Base-by-base conservation (phyloP, 768 basidiomycete species). In the Fomitopsis pulvina region DNA sequence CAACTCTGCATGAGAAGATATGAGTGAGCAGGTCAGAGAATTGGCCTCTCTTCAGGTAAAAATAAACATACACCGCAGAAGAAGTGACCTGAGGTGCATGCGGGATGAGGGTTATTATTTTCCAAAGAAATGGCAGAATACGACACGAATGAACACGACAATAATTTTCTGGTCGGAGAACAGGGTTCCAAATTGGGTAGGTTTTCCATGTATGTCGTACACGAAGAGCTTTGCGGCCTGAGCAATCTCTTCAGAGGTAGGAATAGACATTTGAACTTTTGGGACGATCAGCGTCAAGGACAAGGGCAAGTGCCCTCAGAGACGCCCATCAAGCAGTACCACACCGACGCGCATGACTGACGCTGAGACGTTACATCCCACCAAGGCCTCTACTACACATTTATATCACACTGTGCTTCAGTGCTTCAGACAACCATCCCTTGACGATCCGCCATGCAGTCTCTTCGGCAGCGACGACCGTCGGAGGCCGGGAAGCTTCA, bases 81-180 rank as follows among this genome's bases (percentile, higher is more conserved):
- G 60, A 83, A 83, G 61, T 83, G 80, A 7, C 81, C 81, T 81
- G 40, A 32, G 22, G 24, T 39, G 26, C 37, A n/a, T 39, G 29
- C 7, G 20, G 18, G 26, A 25, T 24, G 16, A 27, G 42, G 26
- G 7, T 27, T 21, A n/a, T 51, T 9, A 21, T 41, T 22, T 37
- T 4, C 14, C 21, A n/a, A 20, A 11, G 39, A 18, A 34, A 20
- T 14, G 8, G 26, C 18, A 21, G 14, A 20, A 47, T 37, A 60
- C 58, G 24, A 27, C 45, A 82, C 83, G 77, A 48, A 85, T 80
- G 61, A 85, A 84, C 1, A 85, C 78, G 3, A 84, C 73, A 11
- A 85, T 66, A 0, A 76, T 77, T 57, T 75, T 78, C 55, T 76
- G 60, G 2, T 71, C 59, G 37, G 71, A 63, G 52, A 78, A 76